These are phyloP conservation scores for Aurantiochytrium sp. DNA, from an alignment of 108 stramenopile genomes.

Conservation along the genomic window DNA sequence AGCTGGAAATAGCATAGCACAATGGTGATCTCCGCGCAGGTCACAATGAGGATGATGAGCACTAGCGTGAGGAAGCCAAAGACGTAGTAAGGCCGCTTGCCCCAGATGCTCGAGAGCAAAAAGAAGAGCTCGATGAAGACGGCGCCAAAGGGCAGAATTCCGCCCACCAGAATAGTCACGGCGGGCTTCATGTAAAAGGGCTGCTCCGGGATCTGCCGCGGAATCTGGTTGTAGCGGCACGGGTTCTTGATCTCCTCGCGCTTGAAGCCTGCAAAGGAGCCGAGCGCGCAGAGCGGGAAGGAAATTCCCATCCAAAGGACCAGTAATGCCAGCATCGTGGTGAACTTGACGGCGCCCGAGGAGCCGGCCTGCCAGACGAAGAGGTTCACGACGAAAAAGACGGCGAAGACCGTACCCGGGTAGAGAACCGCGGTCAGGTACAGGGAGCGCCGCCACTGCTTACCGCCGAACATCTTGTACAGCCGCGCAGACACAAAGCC, in stretches of 20 bases:
- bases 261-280: conserved; percentile 86
- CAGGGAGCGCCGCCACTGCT: conserved; percentile 76
- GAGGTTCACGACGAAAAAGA: conserved; percentile 78
- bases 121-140: conserved; percentile 98
- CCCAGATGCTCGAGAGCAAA: conserved; percentile 96
- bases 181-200: conserved; percentile 73
- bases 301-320: conserved; percentile 79
- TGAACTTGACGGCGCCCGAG: conserved; percentile 84
- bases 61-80: conserved; percentile 97
- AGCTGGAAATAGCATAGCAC: conserved; percentile 97
- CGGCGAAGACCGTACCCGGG: conserved; percentile 70
- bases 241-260: conserved; percentile 73
- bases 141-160: conserved; percentile 94
- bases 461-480: conserved; percentile 97
- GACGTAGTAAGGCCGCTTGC: conserved; percentile 96
- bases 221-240: conserved; percentile 87
- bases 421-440: conserved; percentile 75
- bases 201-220: conserved; percentile 76
- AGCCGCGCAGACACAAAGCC: conserved; percentile 85
- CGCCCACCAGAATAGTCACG: conserved; percentile 76
- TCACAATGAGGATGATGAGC: conserved; percentile 79
- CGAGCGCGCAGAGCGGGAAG: conserved; percentile 91
- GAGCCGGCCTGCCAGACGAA: conserved; percentile 75
- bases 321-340: conserved; percentile 77
- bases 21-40: conserved; percentile 91